Evolutionary conservation across 257 asterid species (phyloP).

Genomic region (Parsonsia alboflavescens): DNA sequence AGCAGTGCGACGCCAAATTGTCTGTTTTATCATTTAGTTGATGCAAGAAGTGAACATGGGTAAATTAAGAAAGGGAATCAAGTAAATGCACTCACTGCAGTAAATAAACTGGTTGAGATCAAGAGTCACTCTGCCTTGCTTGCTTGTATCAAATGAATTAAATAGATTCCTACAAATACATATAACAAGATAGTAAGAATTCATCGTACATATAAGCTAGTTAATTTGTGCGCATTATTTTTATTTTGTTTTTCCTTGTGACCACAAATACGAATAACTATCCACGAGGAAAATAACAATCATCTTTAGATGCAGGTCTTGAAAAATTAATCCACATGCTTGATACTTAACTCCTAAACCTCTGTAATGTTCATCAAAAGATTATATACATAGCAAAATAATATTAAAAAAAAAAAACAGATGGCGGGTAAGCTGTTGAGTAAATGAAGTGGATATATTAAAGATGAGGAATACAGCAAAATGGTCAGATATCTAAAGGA

Average conservation of each 20-base stretch:
- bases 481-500: not conserved
- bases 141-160: slow-evolving; percentile 69
- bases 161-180: slow-evolving; percentile 57
- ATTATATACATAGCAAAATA: not conserved
- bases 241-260: not conserved
- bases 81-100: slow-evolving; percentile 56
- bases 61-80: not conserved
- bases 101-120: slow-evolving; percentile 76
- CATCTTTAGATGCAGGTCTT: not conserved
- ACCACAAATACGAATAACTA: not conserved
- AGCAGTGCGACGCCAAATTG: not conserved
- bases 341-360: no score
- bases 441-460: not conserved
- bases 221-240: not conserved
- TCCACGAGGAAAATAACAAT: not conserved
- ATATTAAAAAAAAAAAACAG: not conserved
- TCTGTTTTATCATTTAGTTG: not conserved
- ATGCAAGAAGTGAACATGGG: not conserved
- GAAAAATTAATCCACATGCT: not conserved
- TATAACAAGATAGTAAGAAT: not conserved
- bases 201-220: not conserved
- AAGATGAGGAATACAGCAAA: not conserved
- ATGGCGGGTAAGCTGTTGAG: not conserved
- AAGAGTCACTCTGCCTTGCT: slow-evolving; percentile 76
- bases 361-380: not conserved